phyloP scores from a whole-genome alignment of 352 stramenopile species.

The Phytophthora multivora region DNA sequence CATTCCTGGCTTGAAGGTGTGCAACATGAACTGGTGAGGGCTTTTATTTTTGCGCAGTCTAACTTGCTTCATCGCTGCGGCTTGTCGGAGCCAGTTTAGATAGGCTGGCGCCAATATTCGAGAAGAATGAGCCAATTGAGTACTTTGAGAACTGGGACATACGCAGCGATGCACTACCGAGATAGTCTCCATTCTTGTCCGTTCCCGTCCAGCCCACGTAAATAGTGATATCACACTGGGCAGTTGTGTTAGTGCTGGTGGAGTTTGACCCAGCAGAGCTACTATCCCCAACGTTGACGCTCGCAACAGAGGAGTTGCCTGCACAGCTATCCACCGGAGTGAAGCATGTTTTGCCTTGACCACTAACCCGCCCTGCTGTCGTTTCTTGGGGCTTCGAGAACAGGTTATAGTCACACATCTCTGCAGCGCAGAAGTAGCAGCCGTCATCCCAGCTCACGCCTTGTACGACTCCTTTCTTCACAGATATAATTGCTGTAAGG shows the following conservation, averaged over 20 bases:
- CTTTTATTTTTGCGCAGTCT: background rate
- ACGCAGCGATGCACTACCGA: constrained; percentile 73
- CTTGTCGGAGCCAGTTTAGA: constrained; percentile 51
- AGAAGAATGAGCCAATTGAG: constrained; percentile 81
- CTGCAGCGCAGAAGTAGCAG: constrained; percentile 72
- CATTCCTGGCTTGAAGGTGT: constrained; percentile 10
- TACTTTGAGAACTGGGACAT: constrained; percentile 88
- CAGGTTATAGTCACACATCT: constrained; percentile 71
- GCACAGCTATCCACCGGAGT: constrained; percentile 40
- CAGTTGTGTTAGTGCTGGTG: constrained; percentile 42
- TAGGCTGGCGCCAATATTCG: constrained; percentile 62
- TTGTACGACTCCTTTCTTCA: constrained; percentile 79
- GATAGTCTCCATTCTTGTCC: constrained; percentile 77
- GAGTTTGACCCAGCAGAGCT: constrained; percentile 15
- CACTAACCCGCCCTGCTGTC: constrained; percentile 42
- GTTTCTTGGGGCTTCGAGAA: constrained; percentile 60
- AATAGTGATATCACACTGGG: constrained; percentile 69
- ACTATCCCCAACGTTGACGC: constrained; percentile 24
- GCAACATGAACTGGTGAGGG: constrained; percentile 5
- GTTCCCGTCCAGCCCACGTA: constrained; percentile 85
- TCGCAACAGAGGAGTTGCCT: constrained; percentile 22
- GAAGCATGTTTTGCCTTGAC: constrained; percentile 75
- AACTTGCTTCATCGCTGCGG: constrained; percentile 42
- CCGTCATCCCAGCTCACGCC: constrained; percentile 85
- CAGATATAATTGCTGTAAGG: constrained; percentile 80